Percentiles rank a stretch among this genome's conserved stretches.
These are phyloP conservation scores for Albatrellus ellisii DNA, from an alignment of 768 basidiomycete species.

Conservation along the genomic window DNA sequence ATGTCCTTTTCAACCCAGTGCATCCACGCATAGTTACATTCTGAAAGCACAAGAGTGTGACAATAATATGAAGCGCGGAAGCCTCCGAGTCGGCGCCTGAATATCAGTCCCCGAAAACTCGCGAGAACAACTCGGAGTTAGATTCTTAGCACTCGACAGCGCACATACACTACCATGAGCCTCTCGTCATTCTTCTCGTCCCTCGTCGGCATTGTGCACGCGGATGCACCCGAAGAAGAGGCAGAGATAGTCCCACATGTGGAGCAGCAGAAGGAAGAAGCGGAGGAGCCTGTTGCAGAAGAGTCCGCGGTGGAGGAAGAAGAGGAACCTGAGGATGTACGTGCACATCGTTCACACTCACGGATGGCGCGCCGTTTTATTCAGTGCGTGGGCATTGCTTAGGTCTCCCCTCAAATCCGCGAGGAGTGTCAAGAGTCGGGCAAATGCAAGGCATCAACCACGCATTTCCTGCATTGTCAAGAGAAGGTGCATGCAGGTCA, in stretches of 20 bases:
- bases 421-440: conserved; percentile 60
- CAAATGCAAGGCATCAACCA: conserved; percentile 53
- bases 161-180: conserved; percentile 21
- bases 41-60: too few species aligned
- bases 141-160: too few species aligned
- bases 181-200: conserved; percentile 33
- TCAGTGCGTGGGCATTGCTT: neutral
- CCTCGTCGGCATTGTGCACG: conserved; percentile 26
- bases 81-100: neutral
- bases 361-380: neutral
- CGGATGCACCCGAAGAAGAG: conserved; percentile 27
- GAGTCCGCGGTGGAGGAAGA: conserved; percentile 31
- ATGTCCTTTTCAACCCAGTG: too few species aligned
- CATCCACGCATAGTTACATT: too few species aligned
- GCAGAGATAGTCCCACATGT: conserved; percentile 25
- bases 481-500: conserved; percentile 75
- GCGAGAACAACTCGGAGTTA: neutral
- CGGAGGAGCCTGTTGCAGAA: conserved; percentile 16
- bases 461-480: conserved; percentile 86
- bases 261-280: conserved; percentile 26
- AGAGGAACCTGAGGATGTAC: conserved; percentile 72
- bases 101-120: neutral
- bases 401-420: conserved; percentile 60
- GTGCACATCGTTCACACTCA: conserved; percentile 19
- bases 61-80: too few species aligned